Evolutionary conservation across 176 grass and related monocot genomes (phyloP), one percentile per base, ranked within the genome.

Genomic region (Carex littledalei): DNA sequence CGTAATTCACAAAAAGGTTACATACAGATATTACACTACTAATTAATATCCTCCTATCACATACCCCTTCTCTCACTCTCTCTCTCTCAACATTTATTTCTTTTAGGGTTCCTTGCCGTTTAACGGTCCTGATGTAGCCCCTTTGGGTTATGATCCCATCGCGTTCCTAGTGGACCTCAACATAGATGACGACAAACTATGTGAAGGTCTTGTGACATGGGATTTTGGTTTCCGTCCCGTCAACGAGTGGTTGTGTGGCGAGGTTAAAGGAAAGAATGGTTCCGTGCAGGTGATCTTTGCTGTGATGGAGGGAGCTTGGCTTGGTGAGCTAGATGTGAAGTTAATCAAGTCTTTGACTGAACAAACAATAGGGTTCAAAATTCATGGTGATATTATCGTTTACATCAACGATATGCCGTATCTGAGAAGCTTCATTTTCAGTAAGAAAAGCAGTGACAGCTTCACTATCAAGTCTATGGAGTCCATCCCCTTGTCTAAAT

Each of bases 201-300:
- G 55, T 57, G 2, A 57, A 16, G 55, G 15, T 57, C 2, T 57
- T 15, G 55, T 57, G 16, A 3, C 4, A 5, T 57, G 55, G 55
- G 0, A 5, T 57, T 1, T 3, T 57, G 1, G 3, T 57, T 1
- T 0, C 15, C 0, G 0, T 18, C 16, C 4, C 16, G 1, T 3
- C 55, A 5, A 57, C 4, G 55, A 57, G 15, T 57, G 55, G 55
- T 57, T 57, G 55, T 57, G 4, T 57, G 15, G 16, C 13, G 4
- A 14, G 16, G 55, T 57, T 14, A 5, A 57, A 4, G 55, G 55
- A 57, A 5, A 14, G 16, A 57, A 57, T 57, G 55, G 55, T 17
- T 16, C 13, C 1, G 15, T 57, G 15, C 55, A 57, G 13, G 55
- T 57, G 55, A 57, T 14, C 15, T 57, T 6, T 57, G 5, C 4